phyloP scores from a whole-genome alignment of 495 filamentous ascomycete species.

The Talaromyces nanjingensis region DNA sequence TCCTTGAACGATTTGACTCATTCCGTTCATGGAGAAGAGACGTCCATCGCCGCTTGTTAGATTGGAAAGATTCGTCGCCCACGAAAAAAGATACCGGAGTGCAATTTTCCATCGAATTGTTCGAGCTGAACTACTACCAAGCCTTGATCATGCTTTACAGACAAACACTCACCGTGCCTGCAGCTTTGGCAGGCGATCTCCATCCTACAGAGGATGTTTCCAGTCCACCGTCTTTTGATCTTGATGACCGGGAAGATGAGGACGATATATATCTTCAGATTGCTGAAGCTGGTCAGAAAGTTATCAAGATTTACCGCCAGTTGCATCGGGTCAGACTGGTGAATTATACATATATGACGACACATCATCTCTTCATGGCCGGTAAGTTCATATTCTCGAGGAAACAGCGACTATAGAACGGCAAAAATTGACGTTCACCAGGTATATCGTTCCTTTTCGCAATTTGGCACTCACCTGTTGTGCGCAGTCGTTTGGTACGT shows the following conservation, averaged over 20 bases:
- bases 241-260: conserved; percentile 70
- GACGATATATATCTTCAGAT: conserved; percentile 89
- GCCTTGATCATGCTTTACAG: conserved; percentile 95
- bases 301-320: conserved; percentile 83
- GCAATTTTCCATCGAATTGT: conserved; percentile 74
- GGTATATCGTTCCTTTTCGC: conserved; percentile 94
- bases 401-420: not conserved
- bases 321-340: conserved; percentile 82
- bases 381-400: conserved; percentile 38
- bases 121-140: conserved; percentile 96
- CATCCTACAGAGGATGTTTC: conserved; percentile 60
- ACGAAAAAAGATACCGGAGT: conserved; percentile 74
- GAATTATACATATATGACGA: conserved; percentile 95
- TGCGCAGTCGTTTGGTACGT: conserved; percentile 67
- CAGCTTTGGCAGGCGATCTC: conserved; percentile 72
- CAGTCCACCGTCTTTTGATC: conserved; percentile 49
- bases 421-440: conserved; percentile 14
- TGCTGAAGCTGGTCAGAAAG: conserved; percentile 88
- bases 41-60: conserved; percentile 72
- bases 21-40: conserved; percentile 86
- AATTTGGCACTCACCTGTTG: conserved; percentile 90
- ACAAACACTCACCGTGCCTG: conserved; percentile 83
- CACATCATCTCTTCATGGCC: conserved; percentile 95
- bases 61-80: conserved; percentile 83
- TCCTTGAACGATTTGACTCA: conserved; percentile 73